These are phyloP conservation scores for Zymoseptoria pseudotritici DNA, from an alignment of 2,329 filamentous ascomycete genomes.

Conservation along the genomic window DNA sequence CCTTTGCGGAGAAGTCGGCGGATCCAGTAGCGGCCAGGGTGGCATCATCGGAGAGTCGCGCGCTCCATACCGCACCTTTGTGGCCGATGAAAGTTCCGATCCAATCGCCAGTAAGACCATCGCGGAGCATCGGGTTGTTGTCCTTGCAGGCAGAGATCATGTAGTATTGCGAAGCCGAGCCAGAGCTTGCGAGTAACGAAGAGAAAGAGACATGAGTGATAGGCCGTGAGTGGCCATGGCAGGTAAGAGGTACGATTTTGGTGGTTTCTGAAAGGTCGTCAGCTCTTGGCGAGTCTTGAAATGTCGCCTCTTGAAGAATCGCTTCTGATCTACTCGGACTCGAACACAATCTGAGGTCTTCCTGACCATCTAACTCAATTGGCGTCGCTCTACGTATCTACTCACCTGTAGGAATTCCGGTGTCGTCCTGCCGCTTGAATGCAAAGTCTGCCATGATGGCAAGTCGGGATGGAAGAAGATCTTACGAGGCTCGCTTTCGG, in stretches of 20 bases:
- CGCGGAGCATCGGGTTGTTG: slow-evolving; percentile 95
- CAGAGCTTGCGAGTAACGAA: slow-evolving; percentile 49
- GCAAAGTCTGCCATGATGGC: slow-evolving; percentile 29
- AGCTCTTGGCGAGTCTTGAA: neutral
- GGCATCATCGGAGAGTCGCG: slow-evolving; percentile 80
- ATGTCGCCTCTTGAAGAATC: neutral
- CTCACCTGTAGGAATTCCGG: slow-evolving; percentile 22
- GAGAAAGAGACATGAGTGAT: slow-evolving; percentile 91
- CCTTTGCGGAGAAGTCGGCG: slow-evolving; percentile 84
- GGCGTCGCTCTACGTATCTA: neutral
- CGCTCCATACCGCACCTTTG: slow-evolving; percentile 97
- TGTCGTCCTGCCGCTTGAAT: slow-evolving; percentile 29
- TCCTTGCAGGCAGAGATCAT: slow-evolving; percentile 78
- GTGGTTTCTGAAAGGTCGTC: slow-evolving; percentile 29
- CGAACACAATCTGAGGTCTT: neutral
- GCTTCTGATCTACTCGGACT: neutral
- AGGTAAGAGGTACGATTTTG: slow-evolving; percentile 78
- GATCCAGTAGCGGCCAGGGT: slow-evolving; percentile 85
- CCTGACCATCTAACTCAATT: neutral
- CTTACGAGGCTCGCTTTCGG: neutral
- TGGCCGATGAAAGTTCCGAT: slow-evolving; percentile 97
- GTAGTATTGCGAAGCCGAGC: slow-evolving; percentile 53
- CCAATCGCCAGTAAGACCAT: slow-evolving; percentile 93
- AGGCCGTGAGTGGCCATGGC: slow-evolving; percentile 86
- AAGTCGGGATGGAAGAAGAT: neutral